Evolutionary conservation across 306 rosid species (phyloP).

Genomic region (Ammopiptanthus mongolicus): DNA sequence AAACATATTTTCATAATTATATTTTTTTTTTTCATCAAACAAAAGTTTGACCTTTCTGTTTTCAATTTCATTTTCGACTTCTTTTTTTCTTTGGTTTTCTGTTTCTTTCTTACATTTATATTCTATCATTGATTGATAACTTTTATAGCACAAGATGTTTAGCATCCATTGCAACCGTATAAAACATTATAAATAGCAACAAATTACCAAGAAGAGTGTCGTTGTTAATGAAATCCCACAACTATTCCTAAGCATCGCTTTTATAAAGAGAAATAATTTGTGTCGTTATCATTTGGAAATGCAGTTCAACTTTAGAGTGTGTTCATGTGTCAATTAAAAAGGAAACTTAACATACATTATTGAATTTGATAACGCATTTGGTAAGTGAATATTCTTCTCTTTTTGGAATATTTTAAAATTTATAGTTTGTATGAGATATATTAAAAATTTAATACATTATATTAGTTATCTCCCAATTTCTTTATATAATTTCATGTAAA

Average conservation of each 20-base stretch:
- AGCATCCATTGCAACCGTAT: neutral
- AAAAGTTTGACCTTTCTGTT: neutral
- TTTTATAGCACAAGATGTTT: neutral
- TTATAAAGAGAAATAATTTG: neutral
- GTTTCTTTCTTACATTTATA: neutral
- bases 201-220: neutral
- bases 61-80: neutral
- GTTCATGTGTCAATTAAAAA: neutral
- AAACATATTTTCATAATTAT: neutral
- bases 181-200: neutral
- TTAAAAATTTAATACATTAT: too few relatives aligned
- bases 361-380: neutral
- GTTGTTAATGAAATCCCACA: neutral
- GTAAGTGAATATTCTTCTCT: neutral
- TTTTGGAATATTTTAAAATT: neutral
- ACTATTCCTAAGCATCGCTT: neutral
- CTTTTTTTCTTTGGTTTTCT: neutral
- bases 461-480: too few relatives aligned
- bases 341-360: neutral
- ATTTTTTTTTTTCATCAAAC: neutral
- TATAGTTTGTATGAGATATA: neutral
- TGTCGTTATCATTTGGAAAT: neutral
- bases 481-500: neutral
- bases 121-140: neutral
- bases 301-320: neutral